Evolutionary conservation across 2,329 filamentous ascomycete genomes (phyloP).

Genomic region (Fusarium haematococcum): DNA sequence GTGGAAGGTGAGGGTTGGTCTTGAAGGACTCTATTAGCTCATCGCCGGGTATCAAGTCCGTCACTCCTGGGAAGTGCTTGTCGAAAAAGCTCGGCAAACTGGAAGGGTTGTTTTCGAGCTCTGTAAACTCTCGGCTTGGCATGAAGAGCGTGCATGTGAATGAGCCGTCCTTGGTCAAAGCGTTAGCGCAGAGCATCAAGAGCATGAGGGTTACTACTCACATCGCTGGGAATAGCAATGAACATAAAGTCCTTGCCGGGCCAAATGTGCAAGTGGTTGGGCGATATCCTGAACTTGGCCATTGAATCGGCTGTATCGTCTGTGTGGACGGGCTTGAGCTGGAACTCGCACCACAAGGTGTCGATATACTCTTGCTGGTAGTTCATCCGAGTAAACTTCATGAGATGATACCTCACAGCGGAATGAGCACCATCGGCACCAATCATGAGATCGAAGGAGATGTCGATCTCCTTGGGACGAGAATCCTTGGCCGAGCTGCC

Average conservation of each 20-base stretch:
- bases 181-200: constrained; percentile 12
- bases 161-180: constrained; percentile 75
- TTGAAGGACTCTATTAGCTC: constrained; percentile 81
- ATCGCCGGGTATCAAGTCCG: constrained; percentile 73
- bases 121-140: constrained; percentile 75
- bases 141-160: constrained; percentile 97
- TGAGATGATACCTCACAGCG: constrained; percentile 88
- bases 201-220: constrained; percentile 47
- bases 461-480: constrained; percentile 78
- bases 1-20: constrained; percentile 86
- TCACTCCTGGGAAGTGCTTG: constrained; percentile 87
- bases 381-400: constrained; percentile 93
- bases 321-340: constrained; percentile 69
- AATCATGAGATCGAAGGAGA: constrained; percentile 91
- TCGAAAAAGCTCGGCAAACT: constrained; percentile 81
- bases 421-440: constrained; percentile 97
- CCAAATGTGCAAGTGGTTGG: constrained; percentile 98
- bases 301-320: constrained; percentile 45
- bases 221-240: constrained; percentile 87
- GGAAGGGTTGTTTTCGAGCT: constrained; percentile 72
- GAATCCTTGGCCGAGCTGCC: constrained; percentile 49
- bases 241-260: constrained; percentile 96
- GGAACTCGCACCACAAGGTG: constrained; percentile 97
- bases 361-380: constrained; percentile 97
- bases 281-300: constrained; percentile 80